Evolutionary conservation across 345 rosid genomes (phyloP), one percentile per base, ranked within the genome.

Genomic region (Eucalyptus virginea): DNA sequence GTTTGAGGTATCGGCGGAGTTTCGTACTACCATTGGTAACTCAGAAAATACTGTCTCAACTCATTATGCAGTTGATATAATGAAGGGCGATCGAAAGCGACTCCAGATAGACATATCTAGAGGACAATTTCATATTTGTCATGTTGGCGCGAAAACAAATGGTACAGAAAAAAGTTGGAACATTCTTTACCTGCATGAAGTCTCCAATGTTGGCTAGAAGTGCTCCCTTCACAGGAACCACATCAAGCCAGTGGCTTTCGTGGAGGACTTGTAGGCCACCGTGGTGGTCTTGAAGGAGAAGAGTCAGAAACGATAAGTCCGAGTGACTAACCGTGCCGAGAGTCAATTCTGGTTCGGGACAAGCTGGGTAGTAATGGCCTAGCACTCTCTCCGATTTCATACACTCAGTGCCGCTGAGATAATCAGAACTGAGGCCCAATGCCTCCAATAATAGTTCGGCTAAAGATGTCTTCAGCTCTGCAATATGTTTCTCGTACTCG

Each of bases 201-300:
- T 95, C 95, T 2, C 95, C 95, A 4, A 94, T 77, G 92, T 95
- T 94, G 48, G 93, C 89, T 8, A 92, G 91, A 17, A 95, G 87
- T 72, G 94, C 94, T 19, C 93, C 94, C 8, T 52, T 90, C 5
- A 87, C 88, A 83, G 89, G 93, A 44, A 91, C 90, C 89, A 95
- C 94, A 77, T 93, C 94, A 56, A 91, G 47, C 95, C 94, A 95
- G 45, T 92, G 92, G 81, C 90, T 87, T 40, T 88, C 94, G 48
- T 92, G 88, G 49, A 91, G 91, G 58, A 95, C 91, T 87, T 94
- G 96, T 54, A 95, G 94, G n/a, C 95, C 96, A 45, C 94, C 91
- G 2, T 67, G 65, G 56, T 81, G 50, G 89, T 95, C 95, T 88
- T 95, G 96, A 42, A 94, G 92, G 44, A 95, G 92, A 30, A 93